A percentile compares a stretch with the other conserved stretches of the same genome.
Evolutionary conservation across 495 filamentous ascomycete genomes (phyloP).

Genomic region (Glarea lozoyensis): DNA sequence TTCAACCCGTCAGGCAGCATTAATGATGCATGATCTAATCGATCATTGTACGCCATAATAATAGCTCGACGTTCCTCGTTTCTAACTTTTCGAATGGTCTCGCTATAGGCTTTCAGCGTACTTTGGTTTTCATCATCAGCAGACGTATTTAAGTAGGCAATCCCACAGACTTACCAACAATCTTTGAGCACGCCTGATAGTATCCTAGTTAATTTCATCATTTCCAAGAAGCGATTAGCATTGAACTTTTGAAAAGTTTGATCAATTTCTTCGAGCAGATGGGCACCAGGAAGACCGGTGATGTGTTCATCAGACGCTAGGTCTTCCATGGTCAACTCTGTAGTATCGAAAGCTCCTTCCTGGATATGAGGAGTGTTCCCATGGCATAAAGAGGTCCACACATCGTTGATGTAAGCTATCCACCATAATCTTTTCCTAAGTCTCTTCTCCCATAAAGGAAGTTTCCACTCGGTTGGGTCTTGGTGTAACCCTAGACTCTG

Average conservation of each 20-base stretch:
- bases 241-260: background rate
- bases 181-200: background rate
- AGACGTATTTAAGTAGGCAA: no score
- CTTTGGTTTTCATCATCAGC: background rate
- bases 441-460: conserved; percentile 17
- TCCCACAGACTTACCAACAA: conserved; percentile 2
- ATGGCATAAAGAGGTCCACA: conserved; percentile 20
- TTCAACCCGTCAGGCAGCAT: background rate
- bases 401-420: conserved; percentile 15
- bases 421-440: conserved; percentile 19
- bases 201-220: conserved; percentile 8
- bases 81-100: conserved; percentile 3
- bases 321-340: conserved; percentile 8
- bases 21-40: background rate
- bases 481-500: conserved; percentile 19
- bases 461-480: conserved; percentile 16
- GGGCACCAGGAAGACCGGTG: conserved; percentile 1
- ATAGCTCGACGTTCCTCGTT: background rate
- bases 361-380: conserved; percentile 18
- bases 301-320: conserved; percentile 14
- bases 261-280: conserved; percentile 1
- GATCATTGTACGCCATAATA: background rate
- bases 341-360: conserved; percentile 9
- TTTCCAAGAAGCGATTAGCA: conserved; percentile 4
- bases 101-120: conserved; percentile 6